Conservation (phyloP, 2,329 filamentous ascomycete genomes). For the Monilinia fructigena region DNA sequence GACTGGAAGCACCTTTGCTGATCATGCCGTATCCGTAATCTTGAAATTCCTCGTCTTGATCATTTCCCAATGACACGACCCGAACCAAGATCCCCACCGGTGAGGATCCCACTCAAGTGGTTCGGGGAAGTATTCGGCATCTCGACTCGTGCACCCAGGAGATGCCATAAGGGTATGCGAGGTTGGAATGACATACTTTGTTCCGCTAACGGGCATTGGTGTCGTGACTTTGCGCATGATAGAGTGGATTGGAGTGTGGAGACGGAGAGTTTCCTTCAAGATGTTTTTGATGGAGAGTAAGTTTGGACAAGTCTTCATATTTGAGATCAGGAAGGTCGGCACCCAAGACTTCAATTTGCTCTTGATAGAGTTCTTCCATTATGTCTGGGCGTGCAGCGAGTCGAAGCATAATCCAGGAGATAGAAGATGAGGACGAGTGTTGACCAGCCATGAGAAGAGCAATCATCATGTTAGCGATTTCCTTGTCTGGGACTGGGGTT, state of each 20-base stretch:
- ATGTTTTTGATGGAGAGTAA: constrained; percentile 81
- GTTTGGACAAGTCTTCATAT: constrained; percentile 74
- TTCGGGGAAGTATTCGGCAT: constrained; percentile 75
- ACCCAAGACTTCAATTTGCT: constrained; percentile 74
- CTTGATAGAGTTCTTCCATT: constrained; percentile 76
- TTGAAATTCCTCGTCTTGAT: constrained; percentile 69
- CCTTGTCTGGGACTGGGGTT: constrained; percentile 72
- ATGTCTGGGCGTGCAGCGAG: constrained; percentile 76
- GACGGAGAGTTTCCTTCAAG: constrained; percentile 86
- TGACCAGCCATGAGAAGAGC: constrained; percentile 89
- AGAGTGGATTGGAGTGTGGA: constrained; percentile 91
- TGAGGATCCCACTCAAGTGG: constrained; percentile 84
- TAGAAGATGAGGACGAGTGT: constrained; percentile 82
- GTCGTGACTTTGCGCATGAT: constrained; percentile 91
- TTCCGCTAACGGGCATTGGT: constrained; percentile 80
- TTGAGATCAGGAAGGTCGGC: constrained; percentile 70
- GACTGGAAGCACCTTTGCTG: constrained; percentile 83
- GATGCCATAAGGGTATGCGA: constrained; percentile 80
- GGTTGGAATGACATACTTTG: constrained; percentile 77
- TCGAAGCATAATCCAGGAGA: constrained; percentile 80
- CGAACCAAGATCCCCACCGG: constrained; percentile 75
- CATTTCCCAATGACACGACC: constrained; percentile 51
- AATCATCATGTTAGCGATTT: constrained; percentile 93
- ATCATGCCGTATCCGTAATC: constrained; percentile 94
- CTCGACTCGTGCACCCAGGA: constrained; percentile 75